Base-by-base conservation (phyloP, 306 rosid species). In the Pueraria montana region DNA sequence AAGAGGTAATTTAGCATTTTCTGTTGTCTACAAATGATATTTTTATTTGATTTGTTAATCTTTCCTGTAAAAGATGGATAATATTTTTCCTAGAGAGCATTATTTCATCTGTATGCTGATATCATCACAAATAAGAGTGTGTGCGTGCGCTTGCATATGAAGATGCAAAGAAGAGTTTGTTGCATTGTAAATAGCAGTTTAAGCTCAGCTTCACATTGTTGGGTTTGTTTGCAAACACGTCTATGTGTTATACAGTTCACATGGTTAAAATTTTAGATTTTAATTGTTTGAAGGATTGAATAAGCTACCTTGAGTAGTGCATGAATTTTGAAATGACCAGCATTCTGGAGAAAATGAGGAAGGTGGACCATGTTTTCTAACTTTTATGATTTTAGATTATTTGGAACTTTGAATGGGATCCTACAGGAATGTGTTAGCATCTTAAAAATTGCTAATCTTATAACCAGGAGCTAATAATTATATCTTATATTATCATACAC, bases 1-100 rank as follows among this genome's bases (percentile, higher is more conserved):
- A 93, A 90, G 92, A 92, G 98, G 99, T 95, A 87, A 42, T 70
- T 80, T 74, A 66, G 30, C 56, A 55, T 80, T 71, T 84, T 24
- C 46, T 73, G 16, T 77, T 66, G 65, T 80, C 46, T 52, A 26
- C 26, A 61, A 56, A 30, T 69, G 18, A 32, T 20, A 48, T 63
- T 61, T 21, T 81, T 80, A 46, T 43, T 81, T 84, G 55, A 56
- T 53, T 66, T 18, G 21, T 80, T 64, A 49, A 66, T 36, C 72
- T 59, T 75, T 76, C 73, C 45, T 20, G 45, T 17, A 32, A 50
- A 69, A 62, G 58, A 76, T 8, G 32, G 18, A 26, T 38, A 64
- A 16, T 63, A 49, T 42, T 36, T 52, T 80, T 69, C 59, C 48
- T 48, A 9, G 21, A 24, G 46, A 68, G 42, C 48, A 23, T 49